A percentile compares a stretch with the other conserved stretches of the same genome.
phyloP scores from a whole-genome alignment of 257 asterid genomes.

The Plectranthus barbatus region DNA sequence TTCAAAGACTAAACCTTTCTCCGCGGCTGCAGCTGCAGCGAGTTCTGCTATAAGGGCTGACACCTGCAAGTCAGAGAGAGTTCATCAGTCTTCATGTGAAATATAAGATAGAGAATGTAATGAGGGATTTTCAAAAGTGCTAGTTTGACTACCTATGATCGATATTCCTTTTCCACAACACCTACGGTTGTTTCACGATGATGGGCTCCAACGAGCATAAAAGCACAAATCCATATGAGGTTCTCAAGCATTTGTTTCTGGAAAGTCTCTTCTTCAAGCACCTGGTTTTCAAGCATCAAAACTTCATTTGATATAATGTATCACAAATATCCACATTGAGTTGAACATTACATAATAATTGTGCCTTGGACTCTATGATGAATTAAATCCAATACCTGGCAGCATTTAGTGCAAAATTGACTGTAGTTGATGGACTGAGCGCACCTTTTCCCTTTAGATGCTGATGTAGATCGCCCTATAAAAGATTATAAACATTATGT shows the following conservation, averaged over 20 bases:
- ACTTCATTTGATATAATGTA: not conserved
- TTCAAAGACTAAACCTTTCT: slow-evolving; percentile 65
- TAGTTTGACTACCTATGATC: slow-evolving; percentile 81
- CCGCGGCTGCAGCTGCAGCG: slow-evolving; percentile 77
- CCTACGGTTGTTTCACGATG: slow-evolving; percentile 97
- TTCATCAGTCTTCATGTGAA: too few relatives aligned
- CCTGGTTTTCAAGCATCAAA: too few relatives aligned
- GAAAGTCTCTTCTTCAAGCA: slow-evolving; percentile 74
- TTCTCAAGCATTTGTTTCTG: too few relatives aligned
- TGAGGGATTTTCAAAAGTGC: too few relatives aligned
- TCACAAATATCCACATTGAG: too few relatives aligned
- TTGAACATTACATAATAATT: not conserved
- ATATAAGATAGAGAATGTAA: too few relatives aligned
- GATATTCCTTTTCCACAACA: slow-evolving; percentile 70
- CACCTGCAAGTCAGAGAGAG: slow-evolving; percentile 43
- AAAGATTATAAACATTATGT: too few relatives aligned
- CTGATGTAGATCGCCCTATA: too few relatives aligned
- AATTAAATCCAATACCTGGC: too few relatives aligned
- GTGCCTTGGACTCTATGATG: not conserved
- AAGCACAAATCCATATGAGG: slow-evolving; percentile 96
- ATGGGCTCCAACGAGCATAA: slow-evolving; percentile 99
- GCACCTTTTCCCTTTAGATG: too few relatives aligned
- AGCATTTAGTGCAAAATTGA: too few relatives aligned
- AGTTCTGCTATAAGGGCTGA: slow-evolving; percentile 72
- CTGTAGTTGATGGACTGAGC: too few relatives aligned